phyloP scores from a whole-genome alignment of 306 rosid species.

The Cucumis cinereus region DNA sequence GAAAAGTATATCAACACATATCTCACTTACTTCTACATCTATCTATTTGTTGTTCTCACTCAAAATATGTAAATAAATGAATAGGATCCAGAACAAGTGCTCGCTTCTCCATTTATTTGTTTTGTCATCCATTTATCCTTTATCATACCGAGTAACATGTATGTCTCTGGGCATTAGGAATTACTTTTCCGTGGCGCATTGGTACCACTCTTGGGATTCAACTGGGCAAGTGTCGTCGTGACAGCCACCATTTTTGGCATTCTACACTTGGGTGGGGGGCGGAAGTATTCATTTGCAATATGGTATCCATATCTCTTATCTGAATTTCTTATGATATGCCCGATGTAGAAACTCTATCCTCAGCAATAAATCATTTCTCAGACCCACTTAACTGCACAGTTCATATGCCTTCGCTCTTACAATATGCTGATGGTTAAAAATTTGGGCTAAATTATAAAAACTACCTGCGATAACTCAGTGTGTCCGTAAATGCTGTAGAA shows the following conservation, averaged over 20 bases:
- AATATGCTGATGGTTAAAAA: background rate
- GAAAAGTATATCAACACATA: conserved; percentile 1
- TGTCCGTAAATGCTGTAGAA: background rate
- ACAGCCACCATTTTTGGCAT: conserved; percentile 66
- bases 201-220: conserved; percentile 69
- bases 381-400: conserved; percentile 1
- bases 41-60: background rate
- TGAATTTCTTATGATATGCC: background rate
- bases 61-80: background rate
- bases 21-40: background rate
- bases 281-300: conserved; percentile 74
- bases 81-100: background rate
- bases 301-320: conserved; percentile 30
- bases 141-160: background rate
- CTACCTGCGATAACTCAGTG: background rate
- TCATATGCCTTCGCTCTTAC: background rate
- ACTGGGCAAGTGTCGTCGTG: conserved; percentile 50
- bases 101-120: background rate
- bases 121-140: conserved; percentile 1
- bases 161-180: conserved; percentile 34
- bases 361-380: background rate
- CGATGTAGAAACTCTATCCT: background rate
- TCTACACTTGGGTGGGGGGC: conserved; percentile 71
- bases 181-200: conserved; percentile 85
- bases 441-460: too few species aligned